These are phyloP conservation scores for Echium plantagineum DNA, from an alignment of 257 asterid species.

Conservation along the genomic window DNA sequence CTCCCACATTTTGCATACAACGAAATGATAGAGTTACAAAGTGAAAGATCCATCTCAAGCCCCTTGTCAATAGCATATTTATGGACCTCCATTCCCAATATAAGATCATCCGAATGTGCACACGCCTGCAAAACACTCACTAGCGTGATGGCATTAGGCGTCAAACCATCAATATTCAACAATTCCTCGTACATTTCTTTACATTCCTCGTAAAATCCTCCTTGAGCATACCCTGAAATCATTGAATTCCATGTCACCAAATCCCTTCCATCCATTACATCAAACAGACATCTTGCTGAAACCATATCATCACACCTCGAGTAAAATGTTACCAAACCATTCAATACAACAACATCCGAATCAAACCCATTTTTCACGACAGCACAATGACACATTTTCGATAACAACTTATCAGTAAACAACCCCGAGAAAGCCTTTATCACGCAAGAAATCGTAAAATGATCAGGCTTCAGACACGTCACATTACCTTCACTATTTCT, in stretches of 20 bases:
- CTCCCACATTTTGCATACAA: conserved; percentile 76
- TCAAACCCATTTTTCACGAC: conserved; percentile 49
- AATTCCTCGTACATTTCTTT: conserved; percentile 45
- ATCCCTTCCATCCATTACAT: conserved; percentile 56
- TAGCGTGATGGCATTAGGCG: conserved; percentile 54
- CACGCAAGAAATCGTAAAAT: conserved; percentile 55
- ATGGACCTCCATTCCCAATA: conserved; percentile 68
- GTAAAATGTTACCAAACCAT: conserved; percentile 67
- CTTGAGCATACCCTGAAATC: conserved; percentile 76
- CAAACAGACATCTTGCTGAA: conserved; percentile 46
- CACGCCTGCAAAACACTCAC: conserved; percentile 69
- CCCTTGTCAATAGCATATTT: conserved; percentile 34
- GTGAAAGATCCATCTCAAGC: conserved; percentile 48
- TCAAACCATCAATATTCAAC: conserved; percentile 31
- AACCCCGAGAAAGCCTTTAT: conserved; percentile 64
- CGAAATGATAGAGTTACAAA: conserved; percentile 56
- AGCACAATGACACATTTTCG: conserved; percentile 47
- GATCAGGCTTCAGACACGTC: conserved; percentile 29
- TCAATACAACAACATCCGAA: conserved; percentile 48
- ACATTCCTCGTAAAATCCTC: conserved; percentile 58
- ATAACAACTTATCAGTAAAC: conserved; percentile 16
- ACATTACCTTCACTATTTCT: conserved; percentile 13
- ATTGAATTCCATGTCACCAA: conserved; percentile 80
- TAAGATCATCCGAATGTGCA: conserved; percentile 66
- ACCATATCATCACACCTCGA: conserved; percentile 54